Conservation (phyloP, 2,329 filamentous ascomycete genomes). For the Xylariomycetidae sp. region DNA sequence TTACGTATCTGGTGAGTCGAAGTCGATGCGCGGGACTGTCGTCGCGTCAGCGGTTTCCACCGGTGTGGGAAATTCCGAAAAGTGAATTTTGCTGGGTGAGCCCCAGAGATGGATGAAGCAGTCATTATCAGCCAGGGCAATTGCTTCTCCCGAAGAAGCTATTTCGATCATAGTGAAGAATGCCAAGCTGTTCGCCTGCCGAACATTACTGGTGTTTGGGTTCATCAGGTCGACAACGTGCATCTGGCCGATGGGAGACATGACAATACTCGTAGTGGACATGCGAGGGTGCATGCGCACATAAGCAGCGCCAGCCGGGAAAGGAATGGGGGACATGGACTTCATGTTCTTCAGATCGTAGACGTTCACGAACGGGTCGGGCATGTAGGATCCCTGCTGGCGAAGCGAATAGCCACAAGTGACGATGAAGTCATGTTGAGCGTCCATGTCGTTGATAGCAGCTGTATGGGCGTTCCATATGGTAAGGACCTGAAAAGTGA, state of each 20-base stretch:
- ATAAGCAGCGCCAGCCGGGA: constrained; percentile 85
- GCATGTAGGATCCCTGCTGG: constrained; percentile 71
- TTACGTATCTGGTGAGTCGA: constrained; percentile 60
- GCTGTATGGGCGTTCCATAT: constrained; percentile 87
- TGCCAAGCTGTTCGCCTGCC: constrained; percentile 70
- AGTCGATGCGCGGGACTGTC: constrained; percentile 55
- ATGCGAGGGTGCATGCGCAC: constrained; percentile 95
- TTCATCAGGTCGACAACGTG: constrained; percentile 96
- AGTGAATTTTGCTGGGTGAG: constrained; percentile 76
- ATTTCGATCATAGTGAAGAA: constrained; percentile 79
- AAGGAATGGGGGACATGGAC: constrained; percentile 85
- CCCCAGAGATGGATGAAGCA: constrained; percentile 83
- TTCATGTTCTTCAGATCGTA: constrained; percentile 90
- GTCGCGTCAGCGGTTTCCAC: constrained; percentile 70
- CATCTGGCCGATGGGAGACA: constrained; percentile 86
- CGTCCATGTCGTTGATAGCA: constrained; percentile 93
- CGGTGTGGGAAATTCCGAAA: constrained; percentile 73
- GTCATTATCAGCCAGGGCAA: constrained; percentile 74
- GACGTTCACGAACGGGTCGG: constrained; percentile 90
- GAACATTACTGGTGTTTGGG: constrained; percentile 77
- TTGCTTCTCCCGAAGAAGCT: constrained; percentile 78
- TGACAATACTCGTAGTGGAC: constrained; percentile 89
- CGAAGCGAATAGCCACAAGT: constrained; percentile 90
- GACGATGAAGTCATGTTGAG: constrained; percentile 87
- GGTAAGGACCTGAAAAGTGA: constrained; percentile 71